Evolutionary conservation across 371 early-diverging fungal genomes (phyloP), one percentile per base, ranked within the genome.

Genomic region (Lichtheimia hyalospora): DNA sequence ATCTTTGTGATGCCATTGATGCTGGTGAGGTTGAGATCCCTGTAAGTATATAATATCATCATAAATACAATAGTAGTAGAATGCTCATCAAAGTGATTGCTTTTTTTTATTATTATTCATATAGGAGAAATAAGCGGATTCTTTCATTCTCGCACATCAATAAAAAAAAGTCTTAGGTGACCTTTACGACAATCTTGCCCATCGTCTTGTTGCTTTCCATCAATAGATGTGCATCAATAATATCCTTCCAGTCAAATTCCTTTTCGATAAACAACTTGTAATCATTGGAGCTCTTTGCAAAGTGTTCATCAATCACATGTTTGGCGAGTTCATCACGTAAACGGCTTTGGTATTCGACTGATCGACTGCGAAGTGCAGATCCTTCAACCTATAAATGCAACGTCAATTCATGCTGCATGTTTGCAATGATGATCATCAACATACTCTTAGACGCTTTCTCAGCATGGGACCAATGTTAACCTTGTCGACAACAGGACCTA

Each of bases 21-120:
- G 81, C 77, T 58, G 95, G 95, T 58, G 92, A 91, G 75, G 81
- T 94, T 58, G 90, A 87, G n/a, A n/a, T n/a, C n/a, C n/a, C n/a
- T n/a, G n/a, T n/a, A n/a, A n/a, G n/a, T n/a, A n/a, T n/a, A n/a
- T n/a, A n/a, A n/a, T n/a, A n/a, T n/a, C n/a, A n/a, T n/a, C n/a
- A n/a, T n/a, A n/a, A n/a, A n/a, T n/a, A 49, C 7, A 55, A 25
- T 5, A 5, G 25, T 5, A 25, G 25, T 25, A 53, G 10, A 62
- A 57, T 46, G 6, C 21, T 46, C n/a, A n/a, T 16, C 5, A n/a
- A 21, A n/a, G n/a, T 12, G 12, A 18, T 46, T n/a, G n/a, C n/a
- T n/a, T n/a, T 16, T 46, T 46, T 14, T 46, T 27, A 8, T 52
- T n/a, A n/a, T 56, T 40, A 39, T 15, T 25, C 4, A 39, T 56